phyloP scores from a whole-genome alignment of 176 grass and related monocot species.

The sorghum (Sorghum bicolor) region Sorghum_bicolor_NCBIv3 NC_012871.2:45380501-45381000 shows the following conservation, averaged over 20 bases:
- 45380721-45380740: not conserved
- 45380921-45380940: not conserved
- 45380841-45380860: not conserved
- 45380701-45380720: not conserved
- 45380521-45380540: too few species aligned
- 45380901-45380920: not conserved
- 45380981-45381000: conserved; percentile 51
- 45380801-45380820: not conserved
- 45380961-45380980: conserved; percentile 1
- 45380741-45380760: not conserved
- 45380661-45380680: not conserved
- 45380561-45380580: too few species aligned
- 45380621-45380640: too few species aligned
- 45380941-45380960: not conserved
- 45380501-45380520: too few species aligned
- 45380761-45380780: not conserved
- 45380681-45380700: not conserved
- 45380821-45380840: not conserved
- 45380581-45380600: too few species aligned
- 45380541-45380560: too few species aligned
- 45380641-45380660: not conserved
- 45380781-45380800: not conserved
- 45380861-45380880: not conserved
- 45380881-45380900: not conserved
- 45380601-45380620: too few species aligned